Percentiles rank a stretch among this genome's conserved stretches.
Conservation (phyloP, 2,329 filamentous ascomycete genomes). For the Neofusicoccum umdonicola region DNA sequence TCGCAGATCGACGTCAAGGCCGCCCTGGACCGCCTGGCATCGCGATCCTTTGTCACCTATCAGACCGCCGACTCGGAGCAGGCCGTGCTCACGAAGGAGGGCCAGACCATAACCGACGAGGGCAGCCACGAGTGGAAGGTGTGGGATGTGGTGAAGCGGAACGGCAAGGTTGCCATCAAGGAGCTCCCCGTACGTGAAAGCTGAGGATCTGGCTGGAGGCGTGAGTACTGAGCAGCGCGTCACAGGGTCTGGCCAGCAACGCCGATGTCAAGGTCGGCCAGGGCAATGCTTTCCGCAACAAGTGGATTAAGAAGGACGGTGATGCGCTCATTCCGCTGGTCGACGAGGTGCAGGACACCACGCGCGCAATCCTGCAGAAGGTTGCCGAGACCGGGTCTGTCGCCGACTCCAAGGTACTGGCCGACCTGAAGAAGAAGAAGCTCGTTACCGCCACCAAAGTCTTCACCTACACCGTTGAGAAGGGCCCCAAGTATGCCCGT, state of each 20-base stretch:
- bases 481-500: slow-evolving; percentile 83
- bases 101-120: slow-evolving; percentile 65
- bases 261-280: slow-evolving; percentile 85
- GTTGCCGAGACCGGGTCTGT: slow-evolving; percentile 70
- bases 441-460: slow-evolving; percentile 80
- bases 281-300: slow-evolving; percentile 83
- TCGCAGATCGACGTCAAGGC: slow-evolving; percentile 65
- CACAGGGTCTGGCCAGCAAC: slow-evolving; percentile 50
- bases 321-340: slow-evolving; percentile 56
- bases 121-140: slow-evolving; percentile 53
- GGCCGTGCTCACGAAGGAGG: slow-evolving; percentile 72
- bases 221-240: slow-evolving; percentile 26
- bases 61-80: slow-evolving; percentile 79
- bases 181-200: slow-evolving; percentile 42
- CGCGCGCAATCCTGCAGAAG: slow-evolving; percentile 69
- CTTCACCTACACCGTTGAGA: slow-evolving; percentile 77
- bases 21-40: slow-evolving; percentile 79
- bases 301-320: slow-evolving; percentile 64
- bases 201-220: background rate
- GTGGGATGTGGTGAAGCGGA: slow-evolving; percentile 47
- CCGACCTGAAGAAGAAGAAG: slow-evolving; percentile 89
- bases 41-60: slow-evolving; percentile 83
- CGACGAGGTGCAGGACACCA: slow-evolving; percentile 77
- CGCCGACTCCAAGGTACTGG: slow-evolving; percentile 70
- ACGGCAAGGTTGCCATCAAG: slow-evolving; percentile 46